A percentile compares a stretch with the other conserved stretches of the same genome.
Conservation (phyloP, 2,329 filamentous ascomycete species). For the Tolypocladium guangdongense region DNA sequence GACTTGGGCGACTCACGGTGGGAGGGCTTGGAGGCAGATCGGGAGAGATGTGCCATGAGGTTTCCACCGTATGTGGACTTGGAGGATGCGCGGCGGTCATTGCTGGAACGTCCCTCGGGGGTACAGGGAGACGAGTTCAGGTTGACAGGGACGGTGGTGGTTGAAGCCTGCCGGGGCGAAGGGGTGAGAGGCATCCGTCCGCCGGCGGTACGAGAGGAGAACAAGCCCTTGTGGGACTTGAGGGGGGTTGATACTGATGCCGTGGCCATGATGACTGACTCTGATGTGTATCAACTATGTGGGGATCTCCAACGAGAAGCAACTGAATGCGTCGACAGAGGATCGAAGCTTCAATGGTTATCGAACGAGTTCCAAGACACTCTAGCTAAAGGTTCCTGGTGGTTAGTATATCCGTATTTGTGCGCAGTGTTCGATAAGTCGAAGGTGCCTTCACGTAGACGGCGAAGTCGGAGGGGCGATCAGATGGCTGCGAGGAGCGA, state of each 20-base stretch:
- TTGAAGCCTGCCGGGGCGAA: conserved; percentile 63
- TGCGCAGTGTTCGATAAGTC: conserved; percentile 35
- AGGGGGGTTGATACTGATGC: conserved; percentile 76
- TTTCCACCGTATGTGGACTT: conserved; percentile 76
- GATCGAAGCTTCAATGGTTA: conserved; percentile 25
- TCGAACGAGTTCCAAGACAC: conserved; percentile 47
- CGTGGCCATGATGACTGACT: conserved; percentile 60
- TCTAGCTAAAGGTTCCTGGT: conserved; percentile 48
- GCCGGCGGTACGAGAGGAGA: conserved; percentile 85
- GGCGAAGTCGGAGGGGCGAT: conserved; percentile 35
- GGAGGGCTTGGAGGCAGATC: conserved; percentile 51
- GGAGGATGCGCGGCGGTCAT: conserved; percentile 40
- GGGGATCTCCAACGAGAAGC: conserved; percentile 30
- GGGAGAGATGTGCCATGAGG: conserved; percentile 67
- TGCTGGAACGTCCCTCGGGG: conserved; percentile 48
- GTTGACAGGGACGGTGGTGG: conserved; percentile 37
- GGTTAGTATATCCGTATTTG: conserved; percentile 33
- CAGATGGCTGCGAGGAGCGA: conserved; percentile 31
- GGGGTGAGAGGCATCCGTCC: conserved; percentile 91
- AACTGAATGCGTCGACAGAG: conserved; percentile 34
- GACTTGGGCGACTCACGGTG: conserved; percentile 90
- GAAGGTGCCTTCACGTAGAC: conserved; percentile 32
- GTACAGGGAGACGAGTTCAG: conserved; percentile 66
- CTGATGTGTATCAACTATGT: conserved; percentile 8
- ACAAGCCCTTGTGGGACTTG: conserved; percentile 90